phyloP scores from a whole-genome alignment of 495 filamentous ascomycete species.

The Penicillium verhagenii region DNA sequence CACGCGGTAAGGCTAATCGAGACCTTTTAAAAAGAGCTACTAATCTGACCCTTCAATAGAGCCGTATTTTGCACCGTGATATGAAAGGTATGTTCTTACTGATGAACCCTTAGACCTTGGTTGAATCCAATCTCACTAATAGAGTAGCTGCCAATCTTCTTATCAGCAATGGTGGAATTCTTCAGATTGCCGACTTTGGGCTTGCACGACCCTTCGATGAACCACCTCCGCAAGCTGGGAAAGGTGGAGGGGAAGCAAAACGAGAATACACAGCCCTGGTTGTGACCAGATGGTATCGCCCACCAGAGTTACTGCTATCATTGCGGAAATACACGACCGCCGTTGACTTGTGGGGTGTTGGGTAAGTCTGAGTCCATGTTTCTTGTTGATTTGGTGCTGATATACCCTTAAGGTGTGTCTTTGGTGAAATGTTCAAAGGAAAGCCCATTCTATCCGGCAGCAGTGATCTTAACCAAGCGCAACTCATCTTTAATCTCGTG shows the following conservation, averaged over 20 bases:
- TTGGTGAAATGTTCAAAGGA: conserved; percentile 95
- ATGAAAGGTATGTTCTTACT: conserved; percentile 68
- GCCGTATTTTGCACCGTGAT: conserved; percentile 87
- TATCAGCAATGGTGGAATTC: conserved; percentile 89
- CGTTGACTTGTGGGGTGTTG: conserved; percentile 98
- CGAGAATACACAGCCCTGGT: conserved; percentile 94
- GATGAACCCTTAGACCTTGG: not conserved
- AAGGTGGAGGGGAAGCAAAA: conserved; percentile 78
- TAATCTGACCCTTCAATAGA: conserved; percentile 34
- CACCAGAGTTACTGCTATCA: conserved; percentile 87
- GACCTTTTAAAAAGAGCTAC: conserved; percentile 10
- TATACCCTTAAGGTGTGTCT: conserved; percentile 69
- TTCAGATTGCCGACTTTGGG: conserved; percentile 98
- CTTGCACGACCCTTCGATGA: conserved; percentile 93
- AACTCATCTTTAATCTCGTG: conserved; percentile 90
- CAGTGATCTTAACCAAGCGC: conserved; percentile 84
- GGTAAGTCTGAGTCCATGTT: conserved; percentile 50
- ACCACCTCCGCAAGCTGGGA: conserved; percentile 70
- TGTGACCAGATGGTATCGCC: conserved; percentile 95
- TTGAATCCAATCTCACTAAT: conserved; percentile 23
- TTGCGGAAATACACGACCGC: conserved; percentile 88
- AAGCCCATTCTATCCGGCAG: conserved; percentile 90
- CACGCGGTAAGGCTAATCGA: conserved; percentile 59
- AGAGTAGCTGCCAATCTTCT: conserved; percentile 85
- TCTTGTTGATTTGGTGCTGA: conserved; percentile 9